These are phyloP conservation scores for Wallacemonas collosoma DNA, from an alignment of 208 protist species.

Conservation along the genomic window DNA sequence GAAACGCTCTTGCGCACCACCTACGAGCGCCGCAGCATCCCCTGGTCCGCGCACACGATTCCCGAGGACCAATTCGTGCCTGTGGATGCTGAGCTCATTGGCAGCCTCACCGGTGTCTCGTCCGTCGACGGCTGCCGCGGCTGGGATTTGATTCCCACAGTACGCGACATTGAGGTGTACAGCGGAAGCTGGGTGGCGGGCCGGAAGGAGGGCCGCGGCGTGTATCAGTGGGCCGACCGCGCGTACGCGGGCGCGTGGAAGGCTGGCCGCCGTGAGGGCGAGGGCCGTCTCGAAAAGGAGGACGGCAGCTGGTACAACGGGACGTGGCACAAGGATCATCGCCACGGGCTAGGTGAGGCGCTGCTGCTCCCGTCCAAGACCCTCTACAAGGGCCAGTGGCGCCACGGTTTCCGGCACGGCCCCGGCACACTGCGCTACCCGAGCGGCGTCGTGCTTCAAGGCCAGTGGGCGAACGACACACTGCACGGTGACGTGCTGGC, in stretches of 20 bases:
- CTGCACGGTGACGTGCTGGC: slow-evolving; percentile 45
- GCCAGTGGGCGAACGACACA: slow-evolving; percentile 41
- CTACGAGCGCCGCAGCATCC: slow-evolving; percentile 47
- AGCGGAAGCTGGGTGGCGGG: slow-evolving; percentile 84
- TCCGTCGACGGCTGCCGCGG: slow-evolving; percentile 2
- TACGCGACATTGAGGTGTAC: slow-evolving; percentile 75
- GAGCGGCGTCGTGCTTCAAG: slow-evolving; percentile 36
- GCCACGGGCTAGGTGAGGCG: slow-evolving; percentile 69
- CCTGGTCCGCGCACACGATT: slow-evolving; percentile 42
- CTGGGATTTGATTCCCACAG: slow-evolving; percentile 19
- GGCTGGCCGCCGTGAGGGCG: slow-evolving; percentile 65
- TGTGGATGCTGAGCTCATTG: slow-evolving; percentile 5
- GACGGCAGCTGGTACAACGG: slow-evolving; percentile 81
- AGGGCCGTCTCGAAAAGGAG: slow-evolving; percentile 55
- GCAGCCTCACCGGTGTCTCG: slow-evolving; percentile 16
- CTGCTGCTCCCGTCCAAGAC: slow-evolving; percentile 48
- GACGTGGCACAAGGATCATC: slow-evolving; percentile 74
- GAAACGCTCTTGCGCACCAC: slow-evolving; percentile 38
- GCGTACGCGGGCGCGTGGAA: slow-evolving; percentile 84
- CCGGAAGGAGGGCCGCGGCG: slow-evolving; percentile 69
- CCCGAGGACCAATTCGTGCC: slow-evolving; percentile 13
- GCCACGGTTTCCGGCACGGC: slow-evolving; percentile 45
- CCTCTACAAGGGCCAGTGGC: slow-evolving; percentile 57
- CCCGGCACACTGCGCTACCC: slow-evolving; percentile 48
- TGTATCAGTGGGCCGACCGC: slow-evolving; percentile 83